These are phyloP conservation scores for Omphalea diandra DNA, from an alignment of 441 rosid genomes.

Conservation along the genomic window DNA sequence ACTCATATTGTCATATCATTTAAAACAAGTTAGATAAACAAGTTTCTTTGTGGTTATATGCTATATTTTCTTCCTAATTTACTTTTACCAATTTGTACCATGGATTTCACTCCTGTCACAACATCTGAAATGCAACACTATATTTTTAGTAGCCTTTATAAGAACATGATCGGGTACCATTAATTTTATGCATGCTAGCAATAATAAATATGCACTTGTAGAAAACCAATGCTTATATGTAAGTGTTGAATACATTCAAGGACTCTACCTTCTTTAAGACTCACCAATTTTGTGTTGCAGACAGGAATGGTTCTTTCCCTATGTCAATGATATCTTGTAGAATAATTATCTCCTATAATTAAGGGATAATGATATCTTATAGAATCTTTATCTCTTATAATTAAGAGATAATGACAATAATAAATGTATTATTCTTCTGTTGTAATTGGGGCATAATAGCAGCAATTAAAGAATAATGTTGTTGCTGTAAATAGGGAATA, in stretches of 20 bases:
- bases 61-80: not conserved
- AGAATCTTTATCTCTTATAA: no score
- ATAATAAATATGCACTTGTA: not conserved
- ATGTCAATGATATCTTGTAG: no score
- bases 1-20: not conserved
- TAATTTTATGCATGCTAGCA: not conserved
- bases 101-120: not conserved
- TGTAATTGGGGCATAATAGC: no score
- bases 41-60: not conserved
- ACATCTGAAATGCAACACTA: no score
- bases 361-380: no score
- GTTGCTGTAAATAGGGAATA: no score
- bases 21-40: no score
- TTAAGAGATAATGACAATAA: no score
- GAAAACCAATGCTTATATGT: not conserved
- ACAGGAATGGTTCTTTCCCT: slow-evolving; percentile 50
- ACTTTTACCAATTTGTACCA: not conserved
- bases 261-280: not conserved
- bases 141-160: not conserved
- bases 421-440: no score
- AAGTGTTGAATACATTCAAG: not conserved
- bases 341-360: no score
- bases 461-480: no score
- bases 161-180: not conserved
- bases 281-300: slow-evolving; percentile 30